Conservation (phyloP, 2,329 filamentous ascomycete genomes). For the Ilyonectria sp. region DNA sequence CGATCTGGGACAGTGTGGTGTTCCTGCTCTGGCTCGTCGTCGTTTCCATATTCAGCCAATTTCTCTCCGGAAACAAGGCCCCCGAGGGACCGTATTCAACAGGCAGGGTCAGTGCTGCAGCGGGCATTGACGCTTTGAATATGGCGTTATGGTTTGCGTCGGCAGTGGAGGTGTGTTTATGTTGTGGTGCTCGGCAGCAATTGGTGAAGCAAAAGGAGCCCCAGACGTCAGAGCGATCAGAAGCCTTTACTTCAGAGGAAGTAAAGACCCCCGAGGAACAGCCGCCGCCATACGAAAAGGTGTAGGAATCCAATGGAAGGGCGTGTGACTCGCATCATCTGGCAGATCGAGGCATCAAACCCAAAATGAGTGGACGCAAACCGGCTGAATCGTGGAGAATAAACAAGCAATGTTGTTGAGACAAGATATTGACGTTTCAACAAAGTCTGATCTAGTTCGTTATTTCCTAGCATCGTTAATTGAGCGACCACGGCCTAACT, state of each 20-base stretch:
- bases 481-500: background rate
- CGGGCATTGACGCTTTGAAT: slow-evolving; percentile 29
- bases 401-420: background rate
- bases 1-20: slow-evolving; percentile 23
- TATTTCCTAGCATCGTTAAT: slow-evolving; percentile 18
- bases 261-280: slow-evolving; percentile 12
- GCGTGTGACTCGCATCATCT: background rate
- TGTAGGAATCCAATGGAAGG: background rate
- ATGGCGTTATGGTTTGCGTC: slow-evolving; percentile 31
- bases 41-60: slow-evolving; percentile 26
- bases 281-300: slow-evolving; percentile 19
- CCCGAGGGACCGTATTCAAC: background rate
- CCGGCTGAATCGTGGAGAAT: slow-evolving; percentile 2
- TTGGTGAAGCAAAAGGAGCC: background rate
- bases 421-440: slow-evolving; percentile 6
- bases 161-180: slow-evolving; percentile 28
- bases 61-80: background rate
- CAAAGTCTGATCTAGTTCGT: slow-evolving; percentile 13
- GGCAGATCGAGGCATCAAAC: background rate
- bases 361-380: slow-evolving; percentile 6
- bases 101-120: slow-evolving; percentile 8
- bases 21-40: slow-evolving; percentile 35
- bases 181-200: slow-evolving; percentile 15
- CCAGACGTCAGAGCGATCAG: background rate
- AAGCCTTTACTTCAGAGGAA: background rate